Evolutionary conservation across 768 basidiomycete genomes (phyloP).

Genomic region (Phanerochaete sordida): DNA sequence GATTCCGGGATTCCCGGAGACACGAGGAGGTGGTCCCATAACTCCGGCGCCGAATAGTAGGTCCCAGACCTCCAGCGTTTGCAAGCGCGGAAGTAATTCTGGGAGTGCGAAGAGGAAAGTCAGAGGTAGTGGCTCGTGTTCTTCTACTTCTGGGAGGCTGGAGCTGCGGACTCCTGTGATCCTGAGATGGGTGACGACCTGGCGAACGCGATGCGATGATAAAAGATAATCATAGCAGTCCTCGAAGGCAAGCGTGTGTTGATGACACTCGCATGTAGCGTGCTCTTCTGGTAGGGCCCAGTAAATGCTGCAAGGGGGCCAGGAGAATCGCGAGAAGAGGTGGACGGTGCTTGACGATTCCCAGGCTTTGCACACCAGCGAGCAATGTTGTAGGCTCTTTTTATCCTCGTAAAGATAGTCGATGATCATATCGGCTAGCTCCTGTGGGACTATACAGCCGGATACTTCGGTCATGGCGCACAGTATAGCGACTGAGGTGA

Average conservation of each 20-base stretch:
- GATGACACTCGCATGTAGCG: too few species aligned
- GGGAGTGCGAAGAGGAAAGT: too few species aligned
- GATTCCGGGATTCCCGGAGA: too few species aligned
- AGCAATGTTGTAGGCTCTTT: slow-evolving; percentile 5
- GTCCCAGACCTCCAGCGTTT: too few species aligned
- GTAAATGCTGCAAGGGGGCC: not conserved
- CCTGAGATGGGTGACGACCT: too few species aligned
- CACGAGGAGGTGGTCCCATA: too few species aligned
- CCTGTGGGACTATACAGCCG: not conserved
- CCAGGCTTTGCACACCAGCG: slow-evolving; percentile 13
- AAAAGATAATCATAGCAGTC: not conserved
- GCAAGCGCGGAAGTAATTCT: too few species aligned
- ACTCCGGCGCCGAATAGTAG: too few species aligned
- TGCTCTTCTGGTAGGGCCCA: not conserved
- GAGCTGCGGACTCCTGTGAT: too few species aligned
- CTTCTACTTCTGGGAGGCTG: too few species aligned
- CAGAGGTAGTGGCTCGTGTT: too few species aligned
- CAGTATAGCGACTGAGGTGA: too few species aligned
- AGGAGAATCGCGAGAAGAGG: not conserved
- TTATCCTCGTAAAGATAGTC: slow-evolving; percentile 9
- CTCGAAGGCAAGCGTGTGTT: not conserved
- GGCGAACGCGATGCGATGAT: not conserved
- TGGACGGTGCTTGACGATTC: slow-evolving; percentile 6
- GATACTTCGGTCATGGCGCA: not conserved
- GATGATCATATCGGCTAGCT: slow-evolving; percentile 11